Percentiles rank a stretch among this genome's conserved stretches.
Conservation (phyloP, 2,329 filamentous ascomycete genomes). For the Aureobasidium uvarum region DNA sequence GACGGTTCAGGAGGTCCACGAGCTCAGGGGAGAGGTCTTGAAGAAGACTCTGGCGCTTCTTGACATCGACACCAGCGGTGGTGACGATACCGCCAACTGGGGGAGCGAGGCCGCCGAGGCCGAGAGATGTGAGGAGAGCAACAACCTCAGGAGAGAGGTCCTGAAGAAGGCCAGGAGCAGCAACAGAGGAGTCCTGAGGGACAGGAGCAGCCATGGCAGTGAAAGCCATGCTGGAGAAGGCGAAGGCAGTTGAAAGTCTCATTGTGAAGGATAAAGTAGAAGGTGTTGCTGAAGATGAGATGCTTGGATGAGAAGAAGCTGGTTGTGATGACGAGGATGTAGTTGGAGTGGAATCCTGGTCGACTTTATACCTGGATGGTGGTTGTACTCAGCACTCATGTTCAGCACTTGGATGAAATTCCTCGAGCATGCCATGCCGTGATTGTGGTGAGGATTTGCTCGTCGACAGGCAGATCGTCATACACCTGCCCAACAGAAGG, state of each 20-base stretch:
- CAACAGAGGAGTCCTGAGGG: neutral
- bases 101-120: neutral
- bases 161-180: neutral
- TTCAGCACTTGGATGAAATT: neutral
- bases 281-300: neutral
- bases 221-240: neutral
- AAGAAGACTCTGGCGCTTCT: conserved; percentile 9
- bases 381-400: neutral
- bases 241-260: neutral
- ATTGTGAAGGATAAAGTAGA: neutral
- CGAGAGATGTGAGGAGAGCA: neutral
- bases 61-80: neutral
- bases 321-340: neutral
- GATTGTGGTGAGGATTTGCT: neutral
- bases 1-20: neutral
- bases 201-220: neutral
- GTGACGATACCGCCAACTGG: neutral
- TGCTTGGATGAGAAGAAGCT: conserved; percentile 5
- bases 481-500: neutral
- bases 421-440: neutral
- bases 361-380: neutral
- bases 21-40: neutral
- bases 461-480: neutral
- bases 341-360: neutral
- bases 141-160: conserved; percentile 3